These are phyloP conservation scores for Aspergillus sp. DNA, from an alignment of 2,329 filamentous ascomycete genomes.

Conservation along the genomic window DNA sequence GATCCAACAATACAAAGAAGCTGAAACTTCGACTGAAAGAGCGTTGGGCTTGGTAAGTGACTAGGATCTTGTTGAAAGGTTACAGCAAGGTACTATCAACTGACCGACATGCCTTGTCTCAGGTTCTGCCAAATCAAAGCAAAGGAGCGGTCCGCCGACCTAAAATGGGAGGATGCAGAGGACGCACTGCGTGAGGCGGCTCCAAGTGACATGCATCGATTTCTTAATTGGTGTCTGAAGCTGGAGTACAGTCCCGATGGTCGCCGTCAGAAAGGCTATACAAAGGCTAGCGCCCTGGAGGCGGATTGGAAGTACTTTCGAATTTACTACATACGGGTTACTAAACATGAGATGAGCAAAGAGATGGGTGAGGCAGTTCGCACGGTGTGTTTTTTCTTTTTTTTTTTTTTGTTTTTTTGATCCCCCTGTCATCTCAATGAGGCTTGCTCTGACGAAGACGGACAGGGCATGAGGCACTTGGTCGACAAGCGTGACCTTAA, in stretches of 20 bases:
- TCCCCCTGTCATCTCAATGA: background rate
- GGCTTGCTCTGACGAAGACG: constrained; percentile 5
- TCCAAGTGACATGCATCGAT: constrained; percentile 20
- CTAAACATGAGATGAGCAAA: constrained; percentile 15
- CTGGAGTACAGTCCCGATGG: constrained; percentile 15
- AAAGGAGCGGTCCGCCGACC: constrained; percentile 14
- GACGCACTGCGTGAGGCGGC: constrained; percentile 15
- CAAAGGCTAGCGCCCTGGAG: constrained; percentile 17
- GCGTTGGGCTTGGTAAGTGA: background rate
- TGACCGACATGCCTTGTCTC: background rate
- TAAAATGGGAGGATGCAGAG: constrained; percentile 17
- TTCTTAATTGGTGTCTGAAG: constrained; percentile 23
- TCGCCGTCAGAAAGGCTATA: constrained; percentile 14
- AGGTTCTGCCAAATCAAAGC: constrained; percentile 22
- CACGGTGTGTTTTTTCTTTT: constrained; percentile 15
- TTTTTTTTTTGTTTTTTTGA: background rate
- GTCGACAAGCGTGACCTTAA: constrained; percentile 17
- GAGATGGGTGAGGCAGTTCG: constrained; percentile 15
- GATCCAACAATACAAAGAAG: constrained; percentile 18
- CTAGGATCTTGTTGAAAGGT: background rate
- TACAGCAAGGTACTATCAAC: background rate
- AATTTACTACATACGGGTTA: constrained; percentile 19
- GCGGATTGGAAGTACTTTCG: constrained; percentile 24
- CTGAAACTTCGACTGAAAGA: constrained; percentile 12
- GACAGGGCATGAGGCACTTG: constrained; percentile 18